A percentile compares a stretch with the other conserved stretches of the same genome.
Conservation (phyloP, 2,329 filamentous ascomycete genomes). For the Paraphaeosphaeria sporulosa region DNA sequence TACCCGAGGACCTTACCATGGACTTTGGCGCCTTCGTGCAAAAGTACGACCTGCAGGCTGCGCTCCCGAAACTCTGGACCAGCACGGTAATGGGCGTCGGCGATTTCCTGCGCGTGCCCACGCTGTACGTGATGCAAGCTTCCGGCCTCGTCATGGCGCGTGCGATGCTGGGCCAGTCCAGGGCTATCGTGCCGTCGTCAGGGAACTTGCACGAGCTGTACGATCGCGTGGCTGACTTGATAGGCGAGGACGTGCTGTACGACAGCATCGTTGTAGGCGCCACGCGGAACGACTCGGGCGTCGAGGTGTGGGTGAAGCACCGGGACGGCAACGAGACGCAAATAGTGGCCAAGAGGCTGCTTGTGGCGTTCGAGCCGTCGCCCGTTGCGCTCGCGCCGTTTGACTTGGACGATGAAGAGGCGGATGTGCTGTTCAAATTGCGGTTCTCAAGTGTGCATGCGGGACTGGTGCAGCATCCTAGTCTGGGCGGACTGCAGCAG, state of each 20-base stretch:
- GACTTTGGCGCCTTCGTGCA: constrained; percentile 57
- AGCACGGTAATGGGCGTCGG: constrained; percentile 54
- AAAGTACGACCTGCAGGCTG: constrained; percentile 56
- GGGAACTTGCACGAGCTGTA: constrained; percentile 15
- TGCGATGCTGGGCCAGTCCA: constrained; percentile 2
- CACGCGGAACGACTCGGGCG: constrained; percentile 1
- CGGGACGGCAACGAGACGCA: constrained; percentile 13
- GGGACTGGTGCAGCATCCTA: constrained; percentile 47
- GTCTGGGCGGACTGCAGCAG: constrained; percentile 30
- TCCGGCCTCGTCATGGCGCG: constrained; percentile 27
- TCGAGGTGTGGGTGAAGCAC: constrained; percentile 4
- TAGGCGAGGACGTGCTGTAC: constrained; percentile 8
- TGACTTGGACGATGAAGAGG: constrained; percentile 47
- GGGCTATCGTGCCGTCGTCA: constrained; percentile 7
- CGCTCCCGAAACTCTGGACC: constrained; percentile 50
- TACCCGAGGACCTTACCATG: constrained; percentile 57
- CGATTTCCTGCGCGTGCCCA: constrained; percentile 51
- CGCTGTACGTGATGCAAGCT: constrained; percentile 57
- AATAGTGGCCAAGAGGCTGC: constrained; percentile 48
- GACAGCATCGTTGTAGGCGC: neutral
- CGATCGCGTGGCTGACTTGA: constrained; percentile 9
- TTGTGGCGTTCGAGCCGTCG: constrained; percentile 52
- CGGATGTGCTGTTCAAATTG: constrained; percentile 47
- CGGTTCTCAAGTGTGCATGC: constrained; percentile 49
- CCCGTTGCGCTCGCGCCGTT: constrained; percentile 44